These are phyloP conservation scores for Candida palmyrensis DNA, from an alignment of 805 yeast species.

Conservation along the genomic window DNA sequence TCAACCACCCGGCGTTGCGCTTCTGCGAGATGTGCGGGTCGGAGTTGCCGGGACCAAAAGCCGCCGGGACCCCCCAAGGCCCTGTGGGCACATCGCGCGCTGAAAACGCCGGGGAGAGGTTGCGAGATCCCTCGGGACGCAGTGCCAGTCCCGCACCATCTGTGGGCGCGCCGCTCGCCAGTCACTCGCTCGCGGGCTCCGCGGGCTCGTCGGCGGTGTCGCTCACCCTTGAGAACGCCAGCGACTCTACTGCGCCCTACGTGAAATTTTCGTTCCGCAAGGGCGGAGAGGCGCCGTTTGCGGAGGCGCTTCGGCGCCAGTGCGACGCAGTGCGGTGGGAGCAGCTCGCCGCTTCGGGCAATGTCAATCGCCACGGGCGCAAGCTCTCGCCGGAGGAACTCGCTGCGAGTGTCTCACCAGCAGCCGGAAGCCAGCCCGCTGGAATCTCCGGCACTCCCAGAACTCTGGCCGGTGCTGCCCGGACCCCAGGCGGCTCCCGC, in stretches of 20 bases:
- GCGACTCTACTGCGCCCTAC: constrained; percentile 20
- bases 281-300: constrained; percentile 58
- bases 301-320: constrained; percentile 33
- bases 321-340: constrained; percentile 53
- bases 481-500: constrained; percentile 3
- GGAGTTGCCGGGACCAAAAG: constrained; percentile 13
- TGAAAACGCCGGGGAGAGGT: too few species aligned
- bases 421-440: constrained; percentile 2
- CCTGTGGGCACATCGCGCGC: too few species aligned
- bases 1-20: constrained; percentile 73
- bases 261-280: constrained; percentile 72
- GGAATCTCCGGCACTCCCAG: too few species aligned
- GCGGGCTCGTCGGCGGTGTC: constrained; percentile 11
- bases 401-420: constrained; percentile 1
- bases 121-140: too few species aligned
- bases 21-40: constrained; percentile 88
- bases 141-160: not conserved
- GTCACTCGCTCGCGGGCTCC: constrained; percentile 9
- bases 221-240: constrained; percentile 5
- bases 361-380: constrained; percentile 32
- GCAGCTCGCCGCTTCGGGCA: constrained; percentile 25
- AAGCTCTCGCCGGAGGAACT: constrained; percentile 10
- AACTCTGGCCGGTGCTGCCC: too few species aligned
- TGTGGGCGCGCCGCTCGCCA: not conserved
- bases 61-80: not conserved